Percentiles rank a stretch among this genome's conserved stretches.
Conservation (phyloP, 2,329 filamentous ascomycete genomes). For the Verticillium tricorpus region DNA sequence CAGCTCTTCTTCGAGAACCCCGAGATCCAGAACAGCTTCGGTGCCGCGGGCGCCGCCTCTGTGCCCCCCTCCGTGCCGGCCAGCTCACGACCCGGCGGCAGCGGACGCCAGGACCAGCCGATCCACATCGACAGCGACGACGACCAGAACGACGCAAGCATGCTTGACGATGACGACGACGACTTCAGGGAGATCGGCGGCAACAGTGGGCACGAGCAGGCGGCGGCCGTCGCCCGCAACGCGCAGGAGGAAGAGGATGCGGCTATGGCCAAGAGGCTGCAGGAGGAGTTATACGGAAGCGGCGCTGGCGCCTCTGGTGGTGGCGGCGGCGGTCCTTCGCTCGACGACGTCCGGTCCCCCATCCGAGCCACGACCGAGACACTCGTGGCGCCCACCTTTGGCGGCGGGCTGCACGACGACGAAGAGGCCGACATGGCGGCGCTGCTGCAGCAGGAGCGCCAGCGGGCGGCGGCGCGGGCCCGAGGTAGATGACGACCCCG, state of each 20-base stretch:
- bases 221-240: slow-evolving; percentile 34
- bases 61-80: slow-evolving; percentile 19
- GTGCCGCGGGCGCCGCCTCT: slow-evolving; percentile 21
- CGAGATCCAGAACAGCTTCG: slow-evolving; percentile 55
- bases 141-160: slow-evolving; percentile 48
- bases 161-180: slow-evolving; percentile 29
- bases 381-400: slow-evolving; percentile 68
- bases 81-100: slow-evolving; percentile 19
- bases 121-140: slow-evolving; percentile 78
- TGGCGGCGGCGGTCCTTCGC: slow-evolving; percentile 29
- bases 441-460: slow-evolving; percentile 62
- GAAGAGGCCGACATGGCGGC: slow-evolving; percentile 51
- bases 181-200: slow-evolving; percentile 29
- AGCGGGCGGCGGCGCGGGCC: slow-evolving; percentile 8
- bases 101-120: not conserved
- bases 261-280: slow-evolving; percentile 83
- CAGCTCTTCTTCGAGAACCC: slow-evolving; percentile 88
- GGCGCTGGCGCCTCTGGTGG: slow-evolving; percentile 30
- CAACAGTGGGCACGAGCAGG: slow-evolving; percentile 34
- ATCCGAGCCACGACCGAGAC: slow-evolving; percentile 91
- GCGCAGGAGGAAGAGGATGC: slow-evolving; percentile 81
- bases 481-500: slow-evolving; percentile 14
- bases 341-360: slow-evolving; percentile 75
- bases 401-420: slow-evolving; percentile 37
- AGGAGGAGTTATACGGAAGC: slow-evolving; percentile 81